Conservation (phyloP, 73 alveolate genomes). For the Paramecium tetraurelia region DNA sequence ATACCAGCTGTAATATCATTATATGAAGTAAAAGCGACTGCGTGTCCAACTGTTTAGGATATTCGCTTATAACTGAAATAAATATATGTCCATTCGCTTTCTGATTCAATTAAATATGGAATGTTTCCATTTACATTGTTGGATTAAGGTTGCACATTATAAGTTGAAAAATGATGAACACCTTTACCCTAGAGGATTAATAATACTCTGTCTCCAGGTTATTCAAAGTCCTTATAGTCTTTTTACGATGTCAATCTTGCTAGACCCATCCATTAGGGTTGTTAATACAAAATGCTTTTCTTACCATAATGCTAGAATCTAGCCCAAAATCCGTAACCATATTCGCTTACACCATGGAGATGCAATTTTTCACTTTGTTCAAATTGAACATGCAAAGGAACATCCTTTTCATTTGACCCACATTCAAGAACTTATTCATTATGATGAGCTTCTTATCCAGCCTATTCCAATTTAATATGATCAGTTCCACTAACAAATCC, state of each 20-base stretch:
- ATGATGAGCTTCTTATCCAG: conserved; percentile 43
- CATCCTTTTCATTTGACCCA: neutral
- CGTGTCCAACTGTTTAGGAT: conserved; percentile 27
- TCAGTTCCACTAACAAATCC: conserved; percentile 44
- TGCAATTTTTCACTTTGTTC: conserved; percentile 21
- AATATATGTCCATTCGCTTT: conserved; percentile 11
- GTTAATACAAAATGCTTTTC: neutral
- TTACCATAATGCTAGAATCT: neutral
- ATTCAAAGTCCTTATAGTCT: conserved; percentile 8
- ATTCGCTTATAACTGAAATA: conserved; percentile 33
- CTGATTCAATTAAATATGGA: conserved; percentile 1
- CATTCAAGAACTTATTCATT: neutral
- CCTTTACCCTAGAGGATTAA: neutral
- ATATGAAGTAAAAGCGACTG: conserved; percentile 27
- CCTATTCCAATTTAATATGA: conserved; percentile 6
- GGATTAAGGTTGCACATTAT: neutral
- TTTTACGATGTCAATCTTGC: conserved; percentile 4
- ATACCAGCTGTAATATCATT: conserved; percentile 32
- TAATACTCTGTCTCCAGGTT: conserved; percentile 42
- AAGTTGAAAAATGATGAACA: conserved; percentile 37
- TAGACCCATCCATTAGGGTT: conserved; percentile 50
- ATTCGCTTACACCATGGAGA: conserved; percentile 13
- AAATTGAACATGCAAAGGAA: conserved; percentile 10
- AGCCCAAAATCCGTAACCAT: conserved; percentile 47
- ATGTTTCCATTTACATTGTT: conserved; percentile 15